Evolutionary conservation across 768 basidiomycete genomes (phyloP), one percentile per base, ranked within the genome.

Genomic region (Tylopilus rubrobrunneus): DNA sequence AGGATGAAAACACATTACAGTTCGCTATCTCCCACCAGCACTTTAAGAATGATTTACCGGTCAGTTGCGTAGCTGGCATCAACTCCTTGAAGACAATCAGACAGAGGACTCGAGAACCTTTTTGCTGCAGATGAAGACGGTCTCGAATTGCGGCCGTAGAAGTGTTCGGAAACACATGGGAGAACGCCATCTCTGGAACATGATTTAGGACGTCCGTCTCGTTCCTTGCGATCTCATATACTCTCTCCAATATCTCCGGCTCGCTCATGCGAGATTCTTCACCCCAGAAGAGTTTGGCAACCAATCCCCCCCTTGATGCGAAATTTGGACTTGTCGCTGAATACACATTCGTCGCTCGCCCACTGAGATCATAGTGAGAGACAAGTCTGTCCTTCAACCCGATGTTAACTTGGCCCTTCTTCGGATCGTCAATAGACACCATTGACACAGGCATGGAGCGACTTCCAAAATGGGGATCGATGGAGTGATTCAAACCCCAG

Each of bases 71-170:
- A 5, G 53, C 51, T 7, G 3, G 8, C 6, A 2, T 37, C 27
- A 54, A 12, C 43, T 51, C 1, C 12, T 6, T 2, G 6, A 59
- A 57, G 6, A 53, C 1, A 2, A 59, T 53, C 12, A 59, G 0
- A 44, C n/a, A 42, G 2, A 51, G 33, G 7, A 36, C 23, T 7
- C 49, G 29, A 6, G 23, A 25, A 3, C 25, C 25, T 25, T 25
- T 5, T 25, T 25, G 25, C 25, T 25, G 25, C 5, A 44, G 21
- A 5, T 11, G 10, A 3, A 51, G 42, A 27, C 33, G 33, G 5
- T 29, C 6, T 2, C 39, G 28, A 15, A 49, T 31, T 12, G 4
- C 14, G 5, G 7, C 5, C 2, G 48, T 49, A 19, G 28, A 40
- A 21, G 39, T 29, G 1, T 41, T 39, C 15, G 11, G 5, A 21